Evolutionary conservation across 768 basidiomycete genomes (phyloP), one percentile per base, ranked within the genome.

Genomic region (Hericium rajendrae): DNA sequence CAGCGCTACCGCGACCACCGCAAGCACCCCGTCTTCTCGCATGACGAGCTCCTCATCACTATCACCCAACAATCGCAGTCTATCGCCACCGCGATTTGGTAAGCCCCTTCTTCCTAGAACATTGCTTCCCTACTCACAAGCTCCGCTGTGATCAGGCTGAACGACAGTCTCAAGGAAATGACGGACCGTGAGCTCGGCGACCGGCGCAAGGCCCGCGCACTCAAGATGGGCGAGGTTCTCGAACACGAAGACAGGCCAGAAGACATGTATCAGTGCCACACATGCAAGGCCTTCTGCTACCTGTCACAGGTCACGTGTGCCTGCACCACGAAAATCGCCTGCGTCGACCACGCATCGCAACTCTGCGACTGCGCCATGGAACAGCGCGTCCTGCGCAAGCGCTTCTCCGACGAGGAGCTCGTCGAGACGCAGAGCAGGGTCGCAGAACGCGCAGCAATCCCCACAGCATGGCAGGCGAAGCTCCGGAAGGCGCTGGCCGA

Each of bases 1-100:
- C 79, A 85, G 66, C 82, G 91, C 46, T 98, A 99, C 70, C 84
- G 91, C 64, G 85, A 91, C 61, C 88, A 97, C 70, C 74, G 83
- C 70, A 98, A 98, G 69, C 77, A 90, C 41, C 97, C 97, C 4
- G 97, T 99, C 4, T 99, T 99, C 72, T 97, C 94, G 37, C 97
- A 99, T 69, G 93, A 98, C 65, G 97, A 98, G 72, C 80, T 98
- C 24, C 79, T 99, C 62, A 82, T 97, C 68, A 95, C 95, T n/a
- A 94, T 98, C 67, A 93, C 91, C n/a, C 85, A 92, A 65, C 91
- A 95, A 70, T 94, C 93, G 3, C 82, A 86, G 55, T 87, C 87
- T 16, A 94, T 97, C 66, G 86, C 90, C 69, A 95, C 94, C 38
- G 91, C 95, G 2, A 76, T 90, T 65, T 98, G 97, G 95, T 94